Percentiles rank a stretch among this genome's conserved stretches.
Conservation (phyloP, 345 rosid genomes). For the Brassica incana region DNA sequence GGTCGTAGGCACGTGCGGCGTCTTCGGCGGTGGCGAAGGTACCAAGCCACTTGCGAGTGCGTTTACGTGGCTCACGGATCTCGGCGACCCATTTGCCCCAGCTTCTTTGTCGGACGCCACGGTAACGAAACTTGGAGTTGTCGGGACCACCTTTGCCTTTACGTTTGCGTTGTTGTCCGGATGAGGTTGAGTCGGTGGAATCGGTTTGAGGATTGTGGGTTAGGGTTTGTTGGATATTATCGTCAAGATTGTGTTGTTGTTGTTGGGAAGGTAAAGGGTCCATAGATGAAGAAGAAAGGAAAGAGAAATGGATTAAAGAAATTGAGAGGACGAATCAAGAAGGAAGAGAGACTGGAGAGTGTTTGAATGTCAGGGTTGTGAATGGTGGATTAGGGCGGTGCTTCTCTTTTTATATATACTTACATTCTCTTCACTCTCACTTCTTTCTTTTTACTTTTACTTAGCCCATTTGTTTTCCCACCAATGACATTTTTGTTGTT, state of each 20-base stretch:
- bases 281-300: slow-evolving; percentile 36
- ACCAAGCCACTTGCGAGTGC: slow-evolving; percentile 84
- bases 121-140: slow-evolving; percentile 60
- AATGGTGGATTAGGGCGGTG: slow-evolving; percentile 50
- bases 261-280: slow-evolving; percentile 42
- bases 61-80: slow-evolving; percentile 77
- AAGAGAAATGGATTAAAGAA: slow-evolving; percentile 33
- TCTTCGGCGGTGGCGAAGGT: slow-evolving; percentile 85
- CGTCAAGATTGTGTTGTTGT: slow-evolving; percentile 37
- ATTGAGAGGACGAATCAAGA: slow-evolving; percentile 45
- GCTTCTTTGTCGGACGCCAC: slow-evolving; percentile 70
- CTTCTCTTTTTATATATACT: slow-evolving; percentile 22
- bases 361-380: slow-evolving; percentile 43
- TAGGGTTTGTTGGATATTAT: slow-evolving; percentile 32
- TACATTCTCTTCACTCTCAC: slow-evolving; percentile 28
- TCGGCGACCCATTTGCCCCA: slow-evolving; percentile 88
- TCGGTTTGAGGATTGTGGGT: slow-evolving; percentile 20
- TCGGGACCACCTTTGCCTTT: slow-evolving; percentile 76
- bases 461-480: not conserved
- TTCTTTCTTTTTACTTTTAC: not conserved
- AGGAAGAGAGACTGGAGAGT: slow-evolving; percentile 34
- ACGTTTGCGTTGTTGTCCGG: slow-evolving; percentile 38
- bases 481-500: not conserved
- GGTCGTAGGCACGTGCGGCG: slow-evolving; percentile 88
- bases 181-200: slow-evolving; percentile 28